Conservation (phyloP, 352 stramenopile species). For the Bremia lactucae region DNA sequence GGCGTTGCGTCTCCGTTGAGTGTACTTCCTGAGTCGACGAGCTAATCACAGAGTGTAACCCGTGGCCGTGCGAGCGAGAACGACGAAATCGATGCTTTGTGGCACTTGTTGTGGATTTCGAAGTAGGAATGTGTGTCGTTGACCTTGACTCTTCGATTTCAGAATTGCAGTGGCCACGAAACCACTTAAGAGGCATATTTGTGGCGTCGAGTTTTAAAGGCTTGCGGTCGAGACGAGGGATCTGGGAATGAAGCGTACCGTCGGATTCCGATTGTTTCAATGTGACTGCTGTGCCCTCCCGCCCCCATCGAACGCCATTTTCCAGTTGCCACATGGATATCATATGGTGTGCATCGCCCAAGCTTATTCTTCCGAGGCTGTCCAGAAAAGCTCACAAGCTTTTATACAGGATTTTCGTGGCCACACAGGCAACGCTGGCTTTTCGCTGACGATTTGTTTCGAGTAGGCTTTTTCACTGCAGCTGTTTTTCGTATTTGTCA, state of each 20-base stretch:
- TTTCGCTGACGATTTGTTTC: neutral
- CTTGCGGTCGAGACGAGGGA: constrained; percentile 8
- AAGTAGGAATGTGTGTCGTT: constrained; percentile 1
- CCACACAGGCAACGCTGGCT: neutral
- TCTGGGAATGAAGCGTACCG: constrained; percentile 7
- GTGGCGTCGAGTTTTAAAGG: neutral
- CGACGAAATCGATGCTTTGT: constrained; percentile 4
- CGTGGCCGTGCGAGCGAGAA: constrained; percentile 10
- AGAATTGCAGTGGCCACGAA: constrained; percentile 6
- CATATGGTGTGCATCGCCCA: constrained; percentile 16
- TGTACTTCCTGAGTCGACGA: constrained; percentile 1
- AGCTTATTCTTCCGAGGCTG: constrained; percentile 56
- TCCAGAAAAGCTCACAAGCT: constrained; percentile 43
- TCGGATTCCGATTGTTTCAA: neutral
- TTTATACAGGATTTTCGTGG: neutral
- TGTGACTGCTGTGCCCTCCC: constrained; percentile 36
- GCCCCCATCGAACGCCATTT: neutral
- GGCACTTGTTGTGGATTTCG: constrained; percentile 4
- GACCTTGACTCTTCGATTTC: constrained; percentile 9
- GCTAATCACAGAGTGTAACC: constrained; percentile 8
- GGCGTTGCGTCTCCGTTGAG: constrained; percentile 10
- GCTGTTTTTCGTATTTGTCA: too few species aligned
- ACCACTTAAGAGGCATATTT: constrained; percentile 22
- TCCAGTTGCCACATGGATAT: neutral
- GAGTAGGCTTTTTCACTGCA: neutral